These are phyloP conservation scores for Wickerhamiella domercqiae DNA, from an alignment of 805 yeast genomes.

Conservation along the genomic window DNA sequence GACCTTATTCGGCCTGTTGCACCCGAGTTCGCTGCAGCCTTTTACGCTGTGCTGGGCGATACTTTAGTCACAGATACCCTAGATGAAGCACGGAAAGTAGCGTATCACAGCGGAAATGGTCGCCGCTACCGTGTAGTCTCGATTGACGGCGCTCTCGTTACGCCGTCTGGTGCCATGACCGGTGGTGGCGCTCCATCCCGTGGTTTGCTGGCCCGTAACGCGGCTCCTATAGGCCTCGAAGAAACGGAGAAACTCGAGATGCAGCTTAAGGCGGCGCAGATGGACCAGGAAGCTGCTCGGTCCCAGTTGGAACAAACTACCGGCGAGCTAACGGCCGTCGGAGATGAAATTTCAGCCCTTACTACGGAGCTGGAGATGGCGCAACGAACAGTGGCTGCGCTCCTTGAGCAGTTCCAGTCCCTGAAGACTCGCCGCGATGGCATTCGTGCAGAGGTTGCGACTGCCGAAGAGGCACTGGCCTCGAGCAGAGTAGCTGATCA, in stretches of 20 bases:
- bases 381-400: slow-evolving; percentile 42
- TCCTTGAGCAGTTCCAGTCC: slow-evolving; percentile 18
- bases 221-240: slow-evolving; percentile 6
- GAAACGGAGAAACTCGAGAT: slow-evolving; percentile 12
- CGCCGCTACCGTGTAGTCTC: slow-evolving; percentile 83
- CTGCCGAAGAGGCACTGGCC: slow-evolving; percentile 41
- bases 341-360: slow-evolving; percentile 39
- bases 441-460: slow-evolving; percentile 53
- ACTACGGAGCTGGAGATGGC: slow-evolving; percentile 40
- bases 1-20: slow-evolving; percentile 64
- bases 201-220: slow-evolving; percentile 49
- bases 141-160: slow-evolving; percentile 79
- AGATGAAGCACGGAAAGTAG: slow-evolving; percentile 71
- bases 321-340: slow-evolving; percentile 36
- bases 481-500: neutral
- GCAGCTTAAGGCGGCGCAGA: slow-evolving; percentile 7
- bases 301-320: slow-evolving; percentile 32
- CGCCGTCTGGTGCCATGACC: slow-evolving; percentile 85
- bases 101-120: slow-evolving; percentile 42
- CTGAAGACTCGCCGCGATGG: slow-evolving; percentile 46
- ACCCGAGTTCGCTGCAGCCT: slow-evolving; percentile 64
- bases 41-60: slow-evolving; percentile 71
- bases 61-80: slow-evolving; percentile 74
- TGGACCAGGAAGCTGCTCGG: slow-evolving; percentile 9
- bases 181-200: slow-evolving; percentile 73